Conservation (phyloP, 306 rosid genomes). For the Sesbania bispinosa region DNA sequence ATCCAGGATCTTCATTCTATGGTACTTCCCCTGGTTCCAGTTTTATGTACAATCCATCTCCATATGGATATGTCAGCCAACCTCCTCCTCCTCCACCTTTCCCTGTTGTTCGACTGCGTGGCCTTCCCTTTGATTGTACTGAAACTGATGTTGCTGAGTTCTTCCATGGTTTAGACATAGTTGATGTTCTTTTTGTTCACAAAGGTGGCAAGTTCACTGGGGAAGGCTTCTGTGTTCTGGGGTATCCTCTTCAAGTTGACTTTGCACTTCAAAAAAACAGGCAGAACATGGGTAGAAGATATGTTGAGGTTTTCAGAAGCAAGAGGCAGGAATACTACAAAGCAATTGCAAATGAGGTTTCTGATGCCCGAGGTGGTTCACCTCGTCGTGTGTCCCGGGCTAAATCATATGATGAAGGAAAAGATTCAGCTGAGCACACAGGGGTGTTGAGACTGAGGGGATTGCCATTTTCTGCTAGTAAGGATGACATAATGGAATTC, state of each 20-base stretch:
- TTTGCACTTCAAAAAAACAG: constrained; percentile 88
- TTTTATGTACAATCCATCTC: constrained; percentile 72
- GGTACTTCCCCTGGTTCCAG: constrained; percentile 74
- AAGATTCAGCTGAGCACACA: constrained; percentile 85
- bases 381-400: constrained; percentile 67
- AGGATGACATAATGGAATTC: constrained; percentile 80
- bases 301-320: constrained; percentile 89
- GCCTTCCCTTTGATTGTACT: constrained; percentile 87
- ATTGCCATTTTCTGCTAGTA: constrained; percentile 82
- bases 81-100: constrained; percentile 87
- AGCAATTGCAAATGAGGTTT: constrained; percentile 82
- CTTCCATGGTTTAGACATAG: constrained; percentile 87
- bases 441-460: constrained; percentile 86
- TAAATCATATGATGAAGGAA: constrained; percentile 71
- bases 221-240: constrained; percentile 89
- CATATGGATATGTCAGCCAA: constrained; percentile 75
- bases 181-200: constrained; percentile 87
- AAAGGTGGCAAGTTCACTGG: constrained; percentile 79
- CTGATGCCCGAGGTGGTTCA: constrained; percentile 66
- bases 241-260: constrained; percentile 92
- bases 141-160: constrained; percentile 92
- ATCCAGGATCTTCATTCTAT: constrained; percentile 77
- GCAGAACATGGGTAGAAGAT: constrained; percentile 89
- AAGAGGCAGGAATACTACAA: constrained; percentile 96
- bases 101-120: constrained; percentile 86